Percentiles rank a stretch among this genome's conserved stretches.
Conservation (phyloP, 1,284 basidiomycete genomes). For the Ceratobasidium sp. region DNA sequence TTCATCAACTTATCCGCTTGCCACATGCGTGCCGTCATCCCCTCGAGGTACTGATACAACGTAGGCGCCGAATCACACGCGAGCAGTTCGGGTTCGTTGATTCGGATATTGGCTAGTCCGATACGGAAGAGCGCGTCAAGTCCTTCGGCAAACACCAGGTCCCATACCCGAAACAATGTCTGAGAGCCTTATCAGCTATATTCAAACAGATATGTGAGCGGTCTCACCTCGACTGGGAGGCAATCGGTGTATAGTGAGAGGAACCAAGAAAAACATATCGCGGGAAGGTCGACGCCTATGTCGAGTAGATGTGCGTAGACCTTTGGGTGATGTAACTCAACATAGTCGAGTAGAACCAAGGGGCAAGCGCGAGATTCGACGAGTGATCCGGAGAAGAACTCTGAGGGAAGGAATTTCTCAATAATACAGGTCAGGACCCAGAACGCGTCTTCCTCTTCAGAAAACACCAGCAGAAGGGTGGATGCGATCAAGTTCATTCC, state of each 20-base stretch:
- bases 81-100: conserved; percentile 85
- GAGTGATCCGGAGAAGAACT: conserved; percentile 86
- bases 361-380: conserved; percentile 94
- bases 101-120: conserved; percentile 86
- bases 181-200: conserved; percentile 53
- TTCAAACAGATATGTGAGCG: background rate
- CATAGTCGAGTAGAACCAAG: conserved; percentile 88
- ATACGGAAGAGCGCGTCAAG: conserved; percentile 92
- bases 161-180: conserved; percentile 93
- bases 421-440: conserved; percentile 94
- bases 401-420: conserved; percentile 83
- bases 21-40: conserved; percentile 91
- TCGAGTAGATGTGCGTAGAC: conserved; percentile 80
- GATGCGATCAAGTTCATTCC: conserved; percentile 97
- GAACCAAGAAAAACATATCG: conserved; percentile 99
- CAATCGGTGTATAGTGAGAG: conserved; percentile 96
- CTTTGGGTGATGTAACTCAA: conserved; percentile 81
- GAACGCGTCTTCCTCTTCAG: conserved; percentile 96
- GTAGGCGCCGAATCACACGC: conserved; percentile 85
- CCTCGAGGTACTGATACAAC: conserved; percentile 87
- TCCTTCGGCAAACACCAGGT: conserved; percentile 95
- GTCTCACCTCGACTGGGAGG: conserved; percentile 88
- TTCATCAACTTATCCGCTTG: conserved; percentile 89
- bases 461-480: conserved; percentile 90
- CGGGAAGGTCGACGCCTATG: conserved; percentile 90